Evolutionary conservation across 768 basidiomycete species (phyloP).

Genomic region (Dentipellis sp.): DNA sequence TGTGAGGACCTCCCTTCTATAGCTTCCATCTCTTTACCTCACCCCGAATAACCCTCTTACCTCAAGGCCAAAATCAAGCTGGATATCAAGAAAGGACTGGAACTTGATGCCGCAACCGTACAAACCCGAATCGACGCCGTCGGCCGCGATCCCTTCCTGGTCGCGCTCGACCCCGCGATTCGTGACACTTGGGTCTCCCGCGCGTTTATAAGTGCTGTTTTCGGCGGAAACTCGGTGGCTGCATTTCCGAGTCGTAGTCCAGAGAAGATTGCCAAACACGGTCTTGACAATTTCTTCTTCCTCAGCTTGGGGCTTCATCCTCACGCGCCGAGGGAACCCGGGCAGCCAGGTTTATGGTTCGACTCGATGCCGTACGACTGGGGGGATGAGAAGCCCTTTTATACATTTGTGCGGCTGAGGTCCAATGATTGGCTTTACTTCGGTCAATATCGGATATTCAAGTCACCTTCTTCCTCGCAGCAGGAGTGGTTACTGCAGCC

Average conservation of each 20-base stretch:
- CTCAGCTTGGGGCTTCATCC: background rate
- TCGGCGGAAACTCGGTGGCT: background rate
- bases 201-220: background rate
- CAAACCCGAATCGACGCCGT: background rate
- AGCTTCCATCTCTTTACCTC: background rate
- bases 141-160: background rate
- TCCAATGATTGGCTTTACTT: background rate
- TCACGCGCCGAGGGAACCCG: background rate
- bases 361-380: background rate
- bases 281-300: background rate
- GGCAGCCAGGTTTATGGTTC: background rate
- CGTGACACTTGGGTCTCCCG: background rate
- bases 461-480: background rate
- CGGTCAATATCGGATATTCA: background rate
- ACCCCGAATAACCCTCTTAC: background rate
- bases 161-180: background rate
- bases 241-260: no score
- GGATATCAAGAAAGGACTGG: background rate
- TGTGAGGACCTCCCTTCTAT: background rate
- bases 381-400: background rate
- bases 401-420: background rate
- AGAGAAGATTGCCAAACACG: background rate
- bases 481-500: background rate
- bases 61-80: background rate
- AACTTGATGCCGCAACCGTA: background rate